A percentile compares a stretch with the other conserved stretches of the same genome.
Evolutionary conservation across 2,329 filamentous ascomycete species (phyloP).

Genomic region (Fusarium oxysporum): DNA sequence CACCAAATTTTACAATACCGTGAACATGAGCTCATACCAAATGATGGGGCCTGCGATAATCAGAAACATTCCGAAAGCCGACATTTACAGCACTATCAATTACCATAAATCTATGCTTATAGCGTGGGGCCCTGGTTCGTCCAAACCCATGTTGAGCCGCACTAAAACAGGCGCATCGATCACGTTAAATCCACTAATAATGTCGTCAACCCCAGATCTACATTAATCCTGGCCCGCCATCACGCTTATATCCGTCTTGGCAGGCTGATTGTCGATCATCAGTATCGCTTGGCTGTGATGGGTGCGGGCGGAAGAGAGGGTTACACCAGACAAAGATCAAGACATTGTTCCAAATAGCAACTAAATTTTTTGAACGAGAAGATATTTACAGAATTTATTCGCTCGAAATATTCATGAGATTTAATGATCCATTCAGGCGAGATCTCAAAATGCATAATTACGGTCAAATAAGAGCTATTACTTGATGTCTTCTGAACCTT

Average conservation of each 20-base stretch:
- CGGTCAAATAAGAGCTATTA: neutral
- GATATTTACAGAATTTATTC: neutral
- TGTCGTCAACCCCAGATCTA: slow-evolving; percentile 40
- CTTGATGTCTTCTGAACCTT: fast-evolving
- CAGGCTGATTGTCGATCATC: slow-evolving; percentile 26
- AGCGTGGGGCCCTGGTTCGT: slow-evolving; percentile 25
- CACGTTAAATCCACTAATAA: slow-evolving; percentile 34
- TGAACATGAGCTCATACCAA: too few relatives aligned
- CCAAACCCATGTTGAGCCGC: slow-evolving; percentile 8
- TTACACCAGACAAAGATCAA: neutral
- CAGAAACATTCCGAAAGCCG: slow-evolving; percentile 7
- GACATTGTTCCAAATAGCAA: neutral
- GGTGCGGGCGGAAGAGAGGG: neutral
- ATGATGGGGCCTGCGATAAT: neutral
- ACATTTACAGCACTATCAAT: slow-evolving; percentile 16
- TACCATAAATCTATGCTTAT: slow-evolving; percentile 36
- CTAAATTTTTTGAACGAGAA: fast-evolving
- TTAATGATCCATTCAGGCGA: neutral
- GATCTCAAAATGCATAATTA: neutral
- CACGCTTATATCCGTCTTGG: slow-evolving; percentile 30
- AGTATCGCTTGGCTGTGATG: neutral
- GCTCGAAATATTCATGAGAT: fast-evolving
- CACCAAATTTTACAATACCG: too few relatives aligned
- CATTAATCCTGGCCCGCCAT: neutral
- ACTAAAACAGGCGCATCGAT: slow-evolving; percentile 33